Base-by-base conservation (phyloP, 208 protist genomes). In the Entamoeba invadens region DNA sequence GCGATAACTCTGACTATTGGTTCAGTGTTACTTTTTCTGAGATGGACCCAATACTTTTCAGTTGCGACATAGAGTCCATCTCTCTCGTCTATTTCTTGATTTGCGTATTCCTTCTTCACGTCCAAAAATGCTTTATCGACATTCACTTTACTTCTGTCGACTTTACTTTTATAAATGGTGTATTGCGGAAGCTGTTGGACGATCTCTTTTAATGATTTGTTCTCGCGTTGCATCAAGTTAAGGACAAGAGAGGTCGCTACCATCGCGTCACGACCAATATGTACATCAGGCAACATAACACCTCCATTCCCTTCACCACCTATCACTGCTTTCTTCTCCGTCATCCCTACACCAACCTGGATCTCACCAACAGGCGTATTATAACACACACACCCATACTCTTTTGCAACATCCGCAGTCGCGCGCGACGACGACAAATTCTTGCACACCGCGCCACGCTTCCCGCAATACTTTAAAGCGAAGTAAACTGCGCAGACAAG, bases 241-340 rank as follows among this genome's bases (percentile, higher is more conserved):
- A 97, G 45, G 4, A 95, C 93, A 1, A 97, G 92, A 8, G 93
- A 91, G 1, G 95, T 93, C 4, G 96, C 96, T 0, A 97, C 96
- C 14, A 92, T 95, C 25, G 96, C 94, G 57, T 97, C 96, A 45
- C 96, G 50, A 4, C 96, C 96, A 91, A 97, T 96, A 50, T 97
- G 96, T 31, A 96, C 92, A 44, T 97, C 95, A 25, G 96, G 94
- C 14, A 97, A 45, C 96, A 97, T 97, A 0, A 97, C 96, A 45
- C 96, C 96, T 42, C 96, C 96, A 94, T 97, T 97, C 25, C 96
- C 96, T 93, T 97, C 96, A 45, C 96, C 96, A 5, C 96, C 96
- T 94, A 97, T 96, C 0, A 95, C 92, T 51, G 93, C 47, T 6
- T 94, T 57, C 8, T 94, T 57, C 3, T 95, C 16, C 18, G 46